These are phyloP conservation scores for Silene conica DNA, from an alignment of 148 eudicot genomes.

Conservation along the genomic window DNA sequence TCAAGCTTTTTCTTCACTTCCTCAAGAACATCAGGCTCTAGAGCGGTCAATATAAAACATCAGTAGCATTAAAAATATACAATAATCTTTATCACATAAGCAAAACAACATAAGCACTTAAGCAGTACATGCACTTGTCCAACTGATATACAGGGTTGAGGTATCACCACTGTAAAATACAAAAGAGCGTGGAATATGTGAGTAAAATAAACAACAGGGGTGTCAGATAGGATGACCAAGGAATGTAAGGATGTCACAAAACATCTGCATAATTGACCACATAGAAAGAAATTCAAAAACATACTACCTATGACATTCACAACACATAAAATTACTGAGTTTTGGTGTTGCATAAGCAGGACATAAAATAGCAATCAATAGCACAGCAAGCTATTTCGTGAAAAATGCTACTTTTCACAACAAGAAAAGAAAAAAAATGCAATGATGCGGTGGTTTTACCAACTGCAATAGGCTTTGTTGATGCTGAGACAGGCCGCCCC, in stretches of 20 bases:
- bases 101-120: background rate
- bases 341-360: constrained; percentile 6
- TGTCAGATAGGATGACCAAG: background rate
- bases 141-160: background rate
- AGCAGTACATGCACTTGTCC: background rate
- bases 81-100: constrained; percentile 10
- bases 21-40: constrained; percentile 93
- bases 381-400: background rate
- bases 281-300: background rate
- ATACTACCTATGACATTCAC: background rate
- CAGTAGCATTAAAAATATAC: background rate
- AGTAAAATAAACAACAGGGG: background rate
- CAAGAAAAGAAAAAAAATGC: background rate
- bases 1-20: constrained; percentile 97
- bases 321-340: constrained; percentile 1
- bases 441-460: constrained; percentile 42
- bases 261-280: background rate
- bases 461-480: constrained; percentile 89
- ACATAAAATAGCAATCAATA: background rate
- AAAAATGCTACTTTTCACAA: background rate
- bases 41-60: constrained; percentile 23
- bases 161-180: background rate
- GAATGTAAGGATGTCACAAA: background rate
- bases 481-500: constrained; percentile 86
- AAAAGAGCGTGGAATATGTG: background rate